These are phyloP conservation scores for Phialophora verrucosa DNA, from an alignment of 2,329 filamentous ascomycete genomes.

Conservation along the genomic window DNA sequence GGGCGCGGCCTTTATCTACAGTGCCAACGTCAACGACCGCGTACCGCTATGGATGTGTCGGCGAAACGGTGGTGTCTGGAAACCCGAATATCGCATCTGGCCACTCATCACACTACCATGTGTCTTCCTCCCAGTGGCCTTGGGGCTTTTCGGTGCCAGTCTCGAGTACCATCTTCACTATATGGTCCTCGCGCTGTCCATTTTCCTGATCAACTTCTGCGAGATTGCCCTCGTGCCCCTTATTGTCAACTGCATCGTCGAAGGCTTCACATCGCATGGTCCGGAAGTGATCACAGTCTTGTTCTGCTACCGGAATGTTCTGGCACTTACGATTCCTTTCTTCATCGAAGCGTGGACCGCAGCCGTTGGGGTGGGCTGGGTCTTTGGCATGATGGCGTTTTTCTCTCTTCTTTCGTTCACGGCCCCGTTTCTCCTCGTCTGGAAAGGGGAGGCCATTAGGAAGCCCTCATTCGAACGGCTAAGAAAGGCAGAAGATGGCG, in stretches of 20 bases:
- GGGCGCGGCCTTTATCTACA: conserved; percentile 6
- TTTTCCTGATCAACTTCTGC: conserved; percentile 20
- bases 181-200: conserved; percentile 21
- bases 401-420: conserved; percentile 14
- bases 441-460: too few species aligned
- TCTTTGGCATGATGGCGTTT: conserved; percentile 23
- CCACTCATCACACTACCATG: conserved; percentile 43
- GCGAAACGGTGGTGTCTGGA: conserved; percentile 44
- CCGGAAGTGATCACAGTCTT: conserved; percentile 12
- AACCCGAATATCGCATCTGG: conserved; percentile 50
- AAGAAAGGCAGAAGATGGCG: too few species aligned
- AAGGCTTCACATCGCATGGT: conserved; percentile 15
- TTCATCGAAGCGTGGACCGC: conserved; percentile 19
- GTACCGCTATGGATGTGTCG: conserved; percentile 34
- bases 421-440: too few species aligned
- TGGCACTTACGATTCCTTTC: conserved; percentile 14
- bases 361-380: conserved; percentile 24
- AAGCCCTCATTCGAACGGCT: too few species aligned
- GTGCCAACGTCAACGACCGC: conserved; percentile 34
- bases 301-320: conserved; percentile 11
- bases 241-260: conserved; percentile 21
- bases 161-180: conserved; percentile 23
- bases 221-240: conserved; percentile 4
- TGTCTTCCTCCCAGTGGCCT: conserved; percentile 43
- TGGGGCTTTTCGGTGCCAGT: conserved; percentile 43